Evolutionary conservation across 2,329 filamentous ascomycete species (phyloP), one percentile per base, ranked within the genome.

Genomic region (Blastomyces parvus): DNA sequence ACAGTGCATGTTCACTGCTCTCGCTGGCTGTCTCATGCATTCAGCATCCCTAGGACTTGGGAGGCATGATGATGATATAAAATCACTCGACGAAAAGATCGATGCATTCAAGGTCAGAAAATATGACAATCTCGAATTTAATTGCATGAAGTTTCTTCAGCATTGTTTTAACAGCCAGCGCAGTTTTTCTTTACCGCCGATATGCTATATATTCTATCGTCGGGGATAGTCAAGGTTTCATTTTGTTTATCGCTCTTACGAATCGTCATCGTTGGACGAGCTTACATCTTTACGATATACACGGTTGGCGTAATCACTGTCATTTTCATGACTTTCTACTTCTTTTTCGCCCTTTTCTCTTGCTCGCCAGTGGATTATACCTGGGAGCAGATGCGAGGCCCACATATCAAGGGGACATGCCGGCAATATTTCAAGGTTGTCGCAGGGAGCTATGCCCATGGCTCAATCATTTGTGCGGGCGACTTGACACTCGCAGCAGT

Each of bases 371-470:
- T 57, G 30, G 19, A n/a, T 1, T 57, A 22, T 57, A 13, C 30
- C 14, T 57, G 53, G 53, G 53, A 57, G 13, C 30, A 40, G n/a
- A 40, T 40, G n/a, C 30, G 30, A n/a, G 9, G 40, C 13, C 53
- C 30, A 1, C 3, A 38, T 19, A 22, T 19, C 5, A 19, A 19
- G 7, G 53, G 53, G 3, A 57, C 53, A 11, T 57, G 53, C 27
- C 53, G n/a, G 53, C 53, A 57, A 40, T 57, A 57, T 57, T 30
- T 22, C 11, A 57, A 57, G n/a, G 53, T 57, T 17, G 36, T 57
- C 22, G 30, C 30, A 9, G 53, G 30, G 19, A 57, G 53, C 53
- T 57, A 57, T 40, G 53, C 53, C 17, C 53, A 57, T 22, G 33
- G 53, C 17, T 19, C 53, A 22, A 22, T 57, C 19, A 13, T 57